Base-by-base conservation (phyloP, 2,329 filamentous ascomycete species). In the Aureobasidium sp. region DNA sequence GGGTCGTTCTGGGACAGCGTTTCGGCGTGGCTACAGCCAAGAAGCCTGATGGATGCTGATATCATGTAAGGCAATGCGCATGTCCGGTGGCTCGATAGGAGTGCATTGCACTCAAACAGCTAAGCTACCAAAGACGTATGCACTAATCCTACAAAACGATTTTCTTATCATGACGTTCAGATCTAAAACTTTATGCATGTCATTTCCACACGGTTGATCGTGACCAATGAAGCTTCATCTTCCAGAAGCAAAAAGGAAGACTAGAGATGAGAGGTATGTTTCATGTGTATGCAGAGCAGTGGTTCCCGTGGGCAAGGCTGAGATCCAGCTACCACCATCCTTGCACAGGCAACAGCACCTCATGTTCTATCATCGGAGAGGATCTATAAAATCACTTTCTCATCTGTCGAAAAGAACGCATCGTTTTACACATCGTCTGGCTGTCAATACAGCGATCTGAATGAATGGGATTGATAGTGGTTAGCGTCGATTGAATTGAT, bases 1-100 rank as follows among this genome's bases (percentile, higher is more conserved):
- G 81, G 78, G 78, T 86, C 6, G 77, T 82, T n/a, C 62, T 86
- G 11, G 74, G 74, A 7, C 70, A 80, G 71, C 72, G 78, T 45
- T 84, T 86, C 66, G 78, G 77, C 3, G 75, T 86, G 16, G 74
- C 73, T 68, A 79, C 62, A 65, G 80, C 77, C 9, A 33, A 67
- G 51, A 66, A 59, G 50, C 65, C 67, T 16, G 36, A 55, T 15
- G 63, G 62, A 40, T 63, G 61, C 42, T 68, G 58, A 61, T 61
- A 4, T 2, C 3, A 27, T 55, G 51, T 16, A 7, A 55, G 27
- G 51, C 25, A 38, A 55, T 58, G 54, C 54, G 27, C n/a, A 23
- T 43, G 16, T 3, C 9, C 5, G 6, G 40, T 31, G 33, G n/a
- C 36, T 43, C 31, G 6, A 36, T 13, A 53, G 31, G 36, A 16